These are phyloP conservation scores for Brassica cretica DNA, from an alignment of 345 rosid genomes.

Conservation along the genomic window DNA sequence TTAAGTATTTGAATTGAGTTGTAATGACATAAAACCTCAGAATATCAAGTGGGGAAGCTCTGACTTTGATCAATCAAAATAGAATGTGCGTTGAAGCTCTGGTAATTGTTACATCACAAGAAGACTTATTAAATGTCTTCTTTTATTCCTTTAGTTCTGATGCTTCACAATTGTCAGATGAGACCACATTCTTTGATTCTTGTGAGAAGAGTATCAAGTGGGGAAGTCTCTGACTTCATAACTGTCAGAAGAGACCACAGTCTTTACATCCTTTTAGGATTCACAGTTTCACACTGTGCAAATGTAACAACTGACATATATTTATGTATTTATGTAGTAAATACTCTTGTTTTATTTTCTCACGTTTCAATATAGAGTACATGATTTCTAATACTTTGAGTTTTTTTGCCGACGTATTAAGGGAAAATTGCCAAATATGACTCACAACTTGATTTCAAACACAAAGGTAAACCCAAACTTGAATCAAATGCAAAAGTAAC, in stretches of 20 bases:
- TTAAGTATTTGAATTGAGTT: too few relatives aligned
- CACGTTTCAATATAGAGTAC: not conserved
- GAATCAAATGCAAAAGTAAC: too few relatives aligned
- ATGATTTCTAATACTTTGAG: not conserved
- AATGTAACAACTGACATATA: slow-evolving; percentile 16
- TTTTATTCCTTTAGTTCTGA: slow-evolving; percentile 19
- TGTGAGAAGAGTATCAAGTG: not conserved
- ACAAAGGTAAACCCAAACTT: too few relatives aligned
- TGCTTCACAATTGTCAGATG: slow-evolving; percentile 28
- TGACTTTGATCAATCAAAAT: slow-evolving; percentile 28
- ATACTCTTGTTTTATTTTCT: not conserved
- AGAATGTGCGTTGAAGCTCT: slow-evolving; percentile 17
- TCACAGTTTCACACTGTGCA: not conserved
- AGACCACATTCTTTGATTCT: slow-evolving; percentile 22
- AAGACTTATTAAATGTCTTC: slow-evolving; percentile 28
- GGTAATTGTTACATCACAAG: slow-evolving; percentile 27
- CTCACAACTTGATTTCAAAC: too few relatives aligned
- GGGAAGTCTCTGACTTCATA: slow-evolving; percentile 22
- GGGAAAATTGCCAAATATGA: too few relatives aligned
- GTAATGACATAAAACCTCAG: not conserved
- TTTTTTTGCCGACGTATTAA: not conserved
- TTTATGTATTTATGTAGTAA: not conserved
- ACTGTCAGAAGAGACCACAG: slow-evolving; percentile 24
- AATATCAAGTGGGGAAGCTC: not conserved
- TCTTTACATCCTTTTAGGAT: not conserved